Evolutionary conservation across 768 basidiomycete genomes (phyloP).

Genomic region (Auricularia sp.): DNA sequence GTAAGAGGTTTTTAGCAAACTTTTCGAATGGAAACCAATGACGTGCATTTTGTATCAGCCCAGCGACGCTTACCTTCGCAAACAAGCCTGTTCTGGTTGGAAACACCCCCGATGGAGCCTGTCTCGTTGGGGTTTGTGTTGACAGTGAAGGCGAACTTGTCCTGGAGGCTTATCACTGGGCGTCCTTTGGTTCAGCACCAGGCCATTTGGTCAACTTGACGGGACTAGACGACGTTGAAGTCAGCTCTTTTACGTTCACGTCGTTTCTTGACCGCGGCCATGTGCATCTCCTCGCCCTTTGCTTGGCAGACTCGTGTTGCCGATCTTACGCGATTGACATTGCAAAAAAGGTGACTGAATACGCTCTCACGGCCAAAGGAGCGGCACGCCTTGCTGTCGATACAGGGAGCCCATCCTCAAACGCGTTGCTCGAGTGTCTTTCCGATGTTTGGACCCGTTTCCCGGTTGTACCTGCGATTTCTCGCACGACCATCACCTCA

Average conservation of each 20-base stretch:
- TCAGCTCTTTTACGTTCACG: conserved; percentile 24
- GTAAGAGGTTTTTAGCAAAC: too few species aligned
- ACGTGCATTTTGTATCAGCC: too few species aligned
- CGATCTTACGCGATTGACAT: conserved; percentile 41
- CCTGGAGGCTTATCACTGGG: conserved; percentile 43
- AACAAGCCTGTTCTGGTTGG: conserved; percentile 26
- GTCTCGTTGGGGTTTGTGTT: conserved; percentile 30
- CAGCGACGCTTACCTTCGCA: conserved; percentile 33
- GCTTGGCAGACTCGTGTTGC: conserved; percentile 22
- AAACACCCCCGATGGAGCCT: conserved; percentile 48
- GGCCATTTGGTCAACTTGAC: conserved; percentile 34
- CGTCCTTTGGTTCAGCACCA: conserved; percentile 40
- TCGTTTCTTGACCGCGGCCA: conserved; percentile 35
- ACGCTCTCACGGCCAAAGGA: conserved; percentile 41
- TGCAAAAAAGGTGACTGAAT: conserved; percentile 46
- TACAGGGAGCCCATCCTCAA: conserved; percentile 12
- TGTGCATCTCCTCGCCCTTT: conserved; percentile 35
- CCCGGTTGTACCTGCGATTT: conserved; percentile 45
- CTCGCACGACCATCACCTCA: conserved; percentile 26
- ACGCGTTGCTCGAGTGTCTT: conserved; percentile 45
- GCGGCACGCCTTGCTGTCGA: conserved; percentile 1
- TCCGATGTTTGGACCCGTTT: conserved; percentile 52
- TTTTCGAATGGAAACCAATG: too few species aligned
- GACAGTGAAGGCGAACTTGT: conserved; percentile 9
- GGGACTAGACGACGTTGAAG: conserved; percentile 12